Percentiles rank a stretch among this genome's conserved stretches.
Evolutionary conservation across 2,329 filamentous ascomycete species (phyloP).

Genomic region (Thelonectria discophora): DNA sequence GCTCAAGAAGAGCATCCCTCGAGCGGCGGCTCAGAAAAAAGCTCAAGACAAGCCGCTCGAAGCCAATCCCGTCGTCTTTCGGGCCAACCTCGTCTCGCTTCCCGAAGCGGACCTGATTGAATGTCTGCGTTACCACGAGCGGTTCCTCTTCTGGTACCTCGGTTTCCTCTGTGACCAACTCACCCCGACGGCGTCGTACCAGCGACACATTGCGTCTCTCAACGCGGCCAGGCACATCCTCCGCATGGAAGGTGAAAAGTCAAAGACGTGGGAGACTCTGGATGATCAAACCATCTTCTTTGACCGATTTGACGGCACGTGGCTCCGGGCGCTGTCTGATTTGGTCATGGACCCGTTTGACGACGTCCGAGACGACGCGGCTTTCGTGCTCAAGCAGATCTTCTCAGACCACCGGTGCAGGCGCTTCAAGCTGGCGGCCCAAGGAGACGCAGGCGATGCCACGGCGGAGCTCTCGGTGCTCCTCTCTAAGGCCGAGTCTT

Average conservation of each 20-base stretch:
- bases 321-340: constrained; percentile 75
- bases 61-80: constrained; percentile 48
- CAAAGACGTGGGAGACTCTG: constrained; percentile 50
- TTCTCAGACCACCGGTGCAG: constrained; percentile 52
- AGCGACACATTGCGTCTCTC: constrained; percentile 84
- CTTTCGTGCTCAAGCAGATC: constrained; percentile 59
- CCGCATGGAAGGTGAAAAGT: constrained; percentile 70
- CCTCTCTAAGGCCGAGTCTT: constrained; percentile 60
- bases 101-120: constrained; percentile 49
- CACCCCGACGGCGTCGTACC: constrained; percentile 84
- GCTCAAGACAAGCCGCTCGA: constrained; percentile 32
- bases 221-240: constrained; percentile 75
- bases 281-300: constrained; percentile 54
- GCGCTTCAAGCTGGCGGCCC: constrained; percentile 35
- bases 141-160: constrained; percentile 80
- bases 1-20: constrained; percentile 56
- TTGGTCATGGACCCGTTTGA: constrained; percentile 91
- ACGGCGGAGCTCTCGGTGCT: constrained; percentile 55
- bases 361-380: constrained; percentile 76
- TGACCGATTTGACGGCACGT: constrained; percentile 55
- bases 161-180: constrained; percentile 78
- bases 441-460: constrained; percentile 26
- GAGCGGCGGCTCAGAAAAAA: constrained; percentile 50
- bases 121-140: constrained; percentile 60
- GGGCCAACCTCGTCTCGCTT: constrained; percentile 51